Base-by-base conservation (phyloP, 2,329 filamentous ascomycete species). In the Aspergillus sp. region DNA sequence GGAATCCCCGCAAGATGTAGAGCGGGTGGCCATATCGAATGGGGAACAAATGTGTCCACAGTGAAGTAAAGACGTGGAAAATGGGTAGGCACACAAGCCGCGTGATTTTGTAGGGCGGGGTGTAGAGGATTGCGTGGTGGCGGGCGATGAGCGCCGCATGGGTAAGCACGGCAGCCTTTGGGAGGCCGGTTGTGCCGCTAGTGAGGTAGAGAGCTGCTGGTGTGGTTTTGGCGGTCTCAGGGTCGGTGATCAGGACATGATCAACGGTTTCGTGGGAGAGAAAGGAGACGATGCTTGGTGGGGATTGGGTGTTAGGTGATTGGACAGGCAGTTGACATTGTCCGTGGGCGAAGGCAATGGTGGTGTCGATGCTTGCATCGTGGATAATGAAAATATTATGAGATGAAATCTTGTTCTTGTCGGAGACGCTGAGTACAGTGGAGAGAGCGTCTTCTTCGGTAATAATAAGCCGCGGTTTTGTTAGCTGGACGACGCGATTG, bases 111-210 rank as follows among this genome's bases (percentile, higher is more conserved):
- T 51, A 78, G 56, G 26, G 58, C 7, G 36, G 36, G 14, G 36
- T 42, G 14, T 47, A 14, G 45, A 24, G 45, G 20, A 24, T 47
- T 47, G 45, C 18, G 18, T 24, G 45, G 63, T 14, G 73, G 69
- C 84, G 79, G 0, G 83, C 79, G 22, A 82, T 74, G 46, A 84
- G 75, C 55, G 85, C 84, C 57, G 77, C 72, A 64, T 87, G 85
- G 0, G 82, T 80, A 46, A 85, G 71, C 63, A 81, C 77, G n/a
- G 83, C 82, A 0, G 81, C 82, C 65, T 86, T 87, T 1, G 84
- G 84, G 4, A 85, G 68, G 1, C 82, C 82, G 0, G 83, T 85
- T 0, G 84, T 86, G 3, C 84, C 84, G 36, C 78, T 81, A 61
- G 78, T 83, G 64, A 81, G 83, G 49, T 71, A 75, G 65, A 75